A percentile compares a stretch with the other conserved stretches of the same genome.
Evolutionary conservation across 202 grass and related monocot genomes (phyloP).

Genomic region (Saccharum hybrid): DNA sequence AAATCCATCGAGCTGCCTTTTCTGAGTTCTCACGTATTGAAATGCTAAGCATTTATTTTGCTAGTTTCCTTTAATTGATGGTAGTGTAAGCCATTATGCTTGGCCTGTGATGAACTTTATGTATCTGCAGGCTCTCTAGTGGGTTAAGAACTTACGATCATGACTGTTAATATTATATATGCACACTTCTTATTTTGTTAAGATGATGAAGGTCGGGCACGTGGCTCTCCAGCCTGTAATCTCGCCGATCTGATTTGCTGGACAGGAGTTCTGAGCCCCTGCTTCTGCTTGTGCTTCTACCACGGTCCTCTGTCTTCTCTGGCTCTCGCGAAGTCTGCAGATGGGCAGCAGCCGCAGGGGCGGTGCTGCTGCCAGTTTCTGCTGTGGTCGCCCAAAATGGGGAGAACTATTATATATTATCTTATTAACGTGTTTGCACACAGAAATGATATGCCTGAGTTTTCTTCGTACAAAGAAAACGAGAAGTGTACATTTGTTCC

Average conservation of each 20-base stretch:
- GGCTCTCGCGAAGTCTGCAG: constrained; percentile 42
- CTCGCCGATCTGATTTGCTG: constrained; percentile 45
- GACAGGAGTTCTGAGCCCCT: constrained; percentile 50
- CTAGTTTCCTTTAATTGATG: not conserved
- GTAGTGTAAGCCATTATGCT: not conserved
- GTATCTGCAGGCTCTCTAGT: not conserved
- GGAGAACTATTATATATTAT: not conserved
- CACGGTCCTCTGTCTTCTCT: constrained; percentile 49
- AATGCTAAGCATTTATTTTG: not conserved
- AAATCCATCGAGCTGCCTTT: not conserved
- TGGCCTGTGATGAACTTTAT: not conserved
- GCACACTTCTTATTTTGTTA: not conserved
- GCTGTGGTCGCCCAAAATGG: constrained; percentile 9
- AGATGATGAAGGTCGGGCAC: constrained; percentile 11
- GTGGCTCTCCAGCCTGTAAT: constrained; percentile 47
- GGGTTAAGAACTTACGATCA: not conserved
- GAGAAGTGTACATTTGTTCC: constrained; percentile 1
- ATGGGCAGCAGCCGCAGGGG: not conserved
- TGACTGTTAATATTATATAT: not conserved
- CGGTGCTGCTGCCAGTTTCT: constrained; percentile 45
- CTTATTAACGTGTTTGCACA: not conserved
- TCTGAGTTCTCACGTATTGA: not conserved
- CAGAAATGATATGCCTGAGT: not conserved
- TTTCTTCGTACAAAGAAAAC: not conserved
- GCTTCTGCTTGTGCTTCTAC: constrained; percentile 7